phyloP scores from a whole-genome alignment of 768 basidiomycete species.

The Lactarius sanguifluus region DNA sequence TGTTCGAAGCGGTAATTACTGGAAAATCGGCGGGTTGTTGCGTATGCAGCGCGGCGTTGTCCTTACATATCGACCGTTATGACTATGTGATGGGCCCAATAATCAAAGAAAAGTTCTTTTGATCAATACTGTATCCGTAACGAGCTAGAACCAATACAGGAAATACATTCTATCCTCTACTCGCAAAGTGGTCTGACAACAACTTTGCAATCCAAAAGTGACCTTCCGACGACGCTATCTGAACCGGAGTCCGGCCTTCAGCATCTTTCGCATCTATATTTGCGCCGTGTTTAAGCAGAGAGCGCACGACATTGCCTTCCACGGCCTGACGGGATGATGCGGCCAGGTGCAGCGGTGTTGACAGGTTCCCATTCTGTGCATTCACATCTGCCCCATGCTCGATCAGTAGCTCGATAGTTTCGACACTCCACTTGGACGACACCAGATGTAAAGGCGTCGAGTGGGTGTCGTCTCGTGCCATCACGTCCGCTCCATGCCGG shows the following conservation, averaged over 20 bases:
- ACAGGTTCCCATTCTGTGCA: background rate
- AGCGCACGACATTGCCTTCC: background rate
- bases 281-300: background rate
- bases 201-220: background rate
- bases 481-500: background rate
- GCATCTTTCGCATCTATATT: background rate
- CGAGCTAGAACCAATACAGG: background rate
- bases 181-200: background rate
- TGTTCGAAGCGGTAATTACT: background rate
- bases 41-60: no score
- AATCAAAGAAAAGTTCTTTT: no score
- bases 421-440: background rate
- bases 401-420: background rate
- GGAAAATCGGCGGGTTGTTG: no score
- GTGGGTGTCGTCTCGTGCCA: background rate
- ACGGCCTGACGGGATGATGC: background rate
- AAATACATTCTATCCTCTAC: background rate
- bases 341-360: background rate
- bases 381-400: background rate
- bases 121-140: no score
- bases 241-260: background rate
- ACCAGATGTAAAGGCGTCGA: background rate
- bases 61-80: no score
- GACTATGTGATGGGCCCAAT: no score
- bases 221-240: background rate